These are phyloP conservation scores for Neurospora sp. DNA, from an alignment of 495 filamentous ascomycete species.

Conservation along the genomic window DNA sequence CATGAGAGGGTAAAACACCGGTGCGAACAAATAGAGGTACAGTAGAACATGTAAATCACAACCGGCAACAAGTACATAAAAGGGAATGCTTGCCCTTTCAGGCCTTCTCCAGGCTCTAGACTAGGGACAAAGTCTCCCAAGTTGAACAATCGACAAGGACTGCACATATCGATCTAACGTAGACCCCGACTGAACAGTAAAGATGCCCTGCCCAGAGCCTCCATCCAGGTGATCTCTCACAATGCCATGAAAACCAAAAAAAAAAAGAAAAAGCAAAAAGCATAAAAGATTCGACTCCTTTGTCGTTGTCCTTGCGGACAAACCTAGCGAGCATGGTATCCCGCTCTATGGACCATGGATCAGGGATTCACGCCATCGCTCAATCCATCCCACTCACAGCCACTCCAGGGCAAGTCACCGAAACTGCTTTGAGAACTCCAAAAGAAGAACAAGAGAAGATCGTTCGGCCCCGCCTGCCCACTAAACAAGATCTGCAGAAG, in stretches of 20 bases:
- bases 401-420: neutral
- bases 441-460: neutral
- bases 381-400: neutral
- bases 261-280: neutral
- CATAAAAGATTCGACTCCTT: neutral
- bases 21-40: neutral
- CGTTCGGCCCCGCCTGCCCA: neutral
- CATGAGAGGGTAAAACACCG: neutral
- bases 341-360: neutral
- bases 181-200: no score
- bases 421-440: neutral
- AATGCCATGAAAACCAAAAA: neutral
- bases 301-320: neutral
- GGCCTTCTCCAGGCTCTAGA: neutral
- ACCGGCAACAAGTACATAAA: neutral
- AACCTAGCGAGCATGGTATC: no score
- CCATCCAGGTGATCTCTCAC: neutral
- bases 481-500: neutral
- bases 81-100: neutral
- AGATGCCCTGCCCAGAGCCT: neutral
- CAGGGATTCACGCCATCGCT: neutral
- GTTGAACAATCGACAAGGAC: neutral
- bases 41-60: neutral
- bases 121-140: neutral
- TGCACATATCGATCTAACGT: no score